Evolutionary conservation across 495 filamentous ascomycete genomes (phyloP).

Genomic region (Gamarada debralockiae): DNA sequence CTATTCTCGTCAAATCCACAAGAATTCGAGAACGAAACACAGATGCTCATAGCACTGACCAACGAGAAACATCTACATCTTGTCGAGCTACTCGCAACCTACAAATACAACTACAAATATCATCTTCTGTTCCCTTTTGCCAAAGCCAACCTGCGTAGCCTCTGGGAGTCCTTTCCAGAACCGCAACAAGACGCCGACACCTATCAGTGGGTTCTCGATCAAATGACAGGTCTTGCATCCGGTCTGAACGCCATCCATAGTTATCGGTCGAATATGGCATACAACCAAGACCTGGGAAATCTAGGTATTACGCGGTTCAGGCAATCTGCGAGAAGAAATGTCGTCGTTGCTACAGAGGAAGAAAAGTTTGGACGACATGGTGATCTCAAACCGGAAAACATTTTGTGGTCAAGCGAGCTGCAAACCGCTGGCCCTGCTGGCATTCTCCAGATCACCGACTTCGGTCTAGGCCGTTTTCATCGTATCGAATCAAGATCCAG

Average conservation of each 20-base stretch:
- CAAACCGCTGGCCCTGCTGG: background rate
- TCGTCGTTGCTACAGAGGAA: background rate
- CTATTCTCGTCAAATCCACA: background rate
- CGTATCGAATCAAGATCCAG: background rate
- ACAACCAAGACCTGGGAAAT: background rate
- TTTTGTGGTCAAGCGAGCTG: conserved; percentile 11
- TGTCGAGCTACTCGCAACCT: conserved; percentile 11
- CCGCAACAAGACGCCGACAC: background rate
- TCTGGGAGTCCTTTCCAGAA: background rate
- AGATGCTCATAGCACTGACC: conserved; percentile 5
- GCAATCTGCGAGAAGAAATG: background rate
- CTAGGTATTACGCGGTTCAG: background rate
- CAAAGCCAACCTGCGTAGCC: conserved; percentile 6
- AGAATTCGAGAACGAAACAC: conserved; percentile 5
- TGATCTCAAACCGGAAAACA: conserved; percentile 26
- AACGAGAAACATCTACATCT: background rate
- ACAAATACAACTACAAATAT: conserved; percentile 1
- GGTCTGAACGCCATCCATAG: conserved; percentile 3
- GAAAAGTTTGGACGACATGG: conserved; percentile 18
- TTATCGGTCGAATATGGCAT: background rate
- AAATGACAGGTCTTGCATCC: conserved; percentile 2
- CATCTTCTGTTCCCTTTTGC: conserved; percentile 16
- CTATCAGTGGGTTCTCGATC: background rate
- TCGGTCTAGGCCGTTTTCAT: conserved; percentile 11
- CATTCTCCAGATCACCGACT: conserved; percentile 19